A percentile compares a stretch with the other conserved stretches of the same genome.
Evolutionary conservation across 1,284 basidiomycete species (phyloP).

Genomic region (Ustilago crameri): DNA sequence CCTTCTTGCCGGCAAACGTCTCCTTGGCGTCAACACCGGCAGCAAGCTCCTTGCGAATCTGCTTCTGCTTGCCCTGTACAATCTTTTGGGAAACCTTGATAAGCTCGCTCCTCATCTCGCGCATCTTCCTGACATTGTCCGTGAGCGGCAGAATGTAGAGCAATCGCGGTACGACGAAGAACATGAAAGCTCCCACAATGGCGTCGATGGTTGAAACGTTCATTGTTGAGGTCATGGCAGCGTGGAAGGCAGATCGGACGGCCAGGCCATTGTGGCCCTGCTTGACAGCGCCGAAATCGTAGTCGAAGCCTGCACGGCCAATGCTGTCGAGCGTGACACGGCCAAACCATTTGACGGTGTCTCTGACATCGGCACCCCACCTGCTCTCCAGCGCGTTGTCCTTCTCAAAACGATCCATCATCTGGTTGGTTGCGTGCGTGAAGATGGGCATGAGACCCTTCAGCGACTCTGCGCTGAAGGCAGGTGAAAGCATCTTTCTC

Average conservation of each 20-base stretch:
- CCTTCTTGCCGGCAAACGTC: slow-evolving; percentile 48
- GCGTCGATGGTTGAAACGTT: slow-evolving; percentile 43
- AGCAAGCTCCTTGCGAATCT: slow-evolving; percentile 46
- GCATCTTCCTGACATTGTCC: slow-evolving; percentile 42
- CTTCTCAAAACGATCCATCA: slow-evolving; percentile 38
- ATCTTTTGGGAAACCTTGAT: slow-evolving; percentile 45
- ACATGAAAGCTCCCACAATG: slow-evolving; percentile 47
- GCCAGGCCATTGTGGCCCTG: slow-evolving; percentile 48
- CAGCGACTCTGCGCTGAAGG: slow-evolving; percentile 42
- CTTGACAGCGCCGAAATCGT: slow-evolving; percentile 50
- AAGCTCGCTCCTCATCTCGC: slow-evolving; percentile 46
- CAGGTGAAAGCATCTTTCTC: slow-evolving; percentile 39
- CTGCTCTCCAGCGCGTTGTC: slow-evolving; percentile 35
- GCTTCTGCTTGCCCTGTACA: slow-evolving; percentile 34
- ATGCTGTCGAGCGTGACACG: slow-evolving; percentile 53
- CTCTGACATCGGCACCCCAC: slow-evolving; percentile 33
- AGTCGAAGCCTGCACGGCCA: slow-evolving; percentile 49
- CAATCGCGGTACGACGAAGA: slow-evolving; percentile 46
- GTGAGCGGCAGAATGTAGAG: slow-evolving; percentile 47
- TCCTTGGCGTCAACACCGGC: slow-evolving; percentile 43
- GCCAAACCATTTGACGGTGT: slow-evolving; percentile 46
- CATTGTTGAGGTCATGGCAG: slow-evolving; percentile 52
- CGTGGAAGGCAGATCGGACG: slow-evolving; percentile 42
- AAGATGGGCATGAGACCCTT: slow-evolving; percentile 41
- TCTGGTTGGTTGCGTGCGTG: slow-evolving; percentile 35